Evolutionary conservation across 495 filamentous ascomycete genomes (phyloP).

Genomic region (Penicillium dipodomyicola): DNA sequence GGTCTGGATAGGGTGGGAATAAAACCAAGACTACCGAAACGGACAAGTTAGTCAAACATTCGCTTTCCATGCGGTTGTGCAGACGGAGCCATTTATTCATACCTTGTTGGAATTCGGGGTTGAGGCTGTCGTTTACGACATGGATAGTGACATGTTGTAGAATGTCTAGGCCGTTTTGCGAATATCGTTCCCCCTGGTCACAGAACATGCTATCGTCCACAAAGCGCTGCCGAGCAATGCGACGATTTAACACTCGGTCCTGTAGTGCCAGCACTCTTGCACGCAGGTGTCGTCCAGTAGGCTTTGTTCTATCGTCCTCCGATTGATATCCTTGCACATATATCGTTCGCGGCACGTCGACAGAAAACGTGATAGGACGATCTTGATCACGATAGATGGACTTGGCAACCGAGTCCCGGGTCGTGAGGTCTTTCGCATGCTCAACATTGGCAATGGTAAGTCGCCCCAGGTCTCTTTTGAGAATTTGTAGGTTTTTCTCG

Average conservation of each 20-base stretch:
- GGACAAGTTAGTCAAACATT: too few species aligned
- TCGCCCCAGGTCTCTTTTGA: neutral
- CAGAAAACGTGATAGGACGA: neutral
- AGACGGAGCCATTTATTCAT: neutral
- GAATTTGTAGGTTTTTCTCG: neutral
- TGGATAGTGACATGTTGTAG: neutral
- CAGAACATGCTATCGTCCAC: neutral
- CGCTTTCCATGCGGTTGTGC: too few species aligned
- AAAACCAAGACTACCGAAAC: neutral
- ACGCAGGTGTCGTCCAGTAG: neutral
- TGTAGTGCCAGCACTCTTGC: neutral
- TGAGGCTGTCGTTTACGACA: neutral
- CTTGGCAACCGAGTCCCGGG: neutral
- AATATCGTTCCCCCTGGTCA: neutral
- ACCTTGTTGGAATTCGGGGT: neutral
- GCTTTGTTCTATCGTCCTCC: neutral
- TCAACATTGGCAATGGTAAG: neutral
- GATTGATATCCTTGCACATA: conserved; percentile 1
- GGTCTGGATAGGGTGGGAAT: neutral
- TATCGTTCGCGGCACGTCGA: neutral
- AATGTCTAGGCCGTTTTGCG: neutral
- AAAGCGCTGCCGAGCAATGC: neutral
- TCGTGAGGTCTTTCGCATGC: neutral
- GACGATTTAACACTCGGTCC: neutral
- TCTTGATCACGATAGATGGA: neutral